These are phyloP conservation scores for Abrus precatorius DNA, from an alignment of 306 rosid species.

Conservation along the genomic window DNA sequence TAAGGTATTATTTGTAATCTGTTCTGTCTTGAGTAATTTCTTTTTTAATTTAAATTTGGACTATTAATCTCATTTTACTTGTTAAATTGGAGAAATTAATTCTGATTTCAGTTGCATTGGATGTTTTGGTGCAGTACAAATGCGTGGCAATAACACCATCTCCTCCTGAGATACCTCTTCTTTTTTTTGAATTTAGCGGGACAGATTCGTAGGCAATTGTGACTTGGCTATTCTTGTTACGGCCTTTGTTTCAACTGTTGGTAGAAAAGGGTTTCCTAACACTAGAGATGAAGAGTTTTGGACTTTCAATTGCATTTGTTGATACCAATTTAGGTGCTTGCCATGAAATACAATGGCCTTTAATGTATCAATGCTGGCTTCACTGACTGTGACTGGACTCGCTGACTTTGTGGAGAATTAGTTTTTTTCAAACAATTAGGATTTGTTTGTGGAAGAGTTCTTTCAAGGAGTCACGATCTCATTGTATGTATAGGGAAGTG, in stretches of 20 bases:
- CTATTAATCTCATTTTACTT: not conserved
- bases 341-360: constrained; percentile 37
- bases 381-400: constrained; percentile 39
- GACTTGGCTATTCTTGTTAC: constrained; percentile 31
- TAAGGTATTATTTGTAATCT: constrained; percentile 62
- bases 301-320: constrained; percentile 22
- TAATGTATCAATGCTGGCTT: constrained; percentile 26
- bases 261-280: constrained; percentile 22
- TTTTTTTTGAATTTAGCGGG: constrained; percentile 63
- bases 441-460: constrained; percentile 36
- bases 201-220: constrained; percentile 40
- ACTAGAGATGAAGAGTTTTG: not conserved
- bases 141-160: constrained; percentile 80
- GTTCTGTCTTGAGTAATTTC: not conserved
- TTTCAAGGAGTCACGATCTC: constrained; percentile 1
- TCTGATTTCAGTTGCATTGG: constrained; percentile 34
- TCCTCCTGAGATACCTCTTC: constrained; percentile 79
- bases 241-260: constrained; percentile 35
- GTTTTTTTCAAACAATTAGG: constrained; percentile 37
- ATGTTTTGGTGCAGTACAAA: constrained; percentile 73
- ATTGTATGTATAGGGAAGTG: constrained; percentile 48
- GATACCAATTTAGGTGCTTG: constrained; percentile 35
- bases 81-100: constrained; percentile 12
- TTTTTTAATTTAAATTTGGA: not conserved
- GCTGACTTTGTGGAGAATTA: constrained; percentile 16